These are phyloP conservation scores for Quercus gilva DNA, from an alignment of 306 rosid species.

Conservation along the genomic window DNA sequence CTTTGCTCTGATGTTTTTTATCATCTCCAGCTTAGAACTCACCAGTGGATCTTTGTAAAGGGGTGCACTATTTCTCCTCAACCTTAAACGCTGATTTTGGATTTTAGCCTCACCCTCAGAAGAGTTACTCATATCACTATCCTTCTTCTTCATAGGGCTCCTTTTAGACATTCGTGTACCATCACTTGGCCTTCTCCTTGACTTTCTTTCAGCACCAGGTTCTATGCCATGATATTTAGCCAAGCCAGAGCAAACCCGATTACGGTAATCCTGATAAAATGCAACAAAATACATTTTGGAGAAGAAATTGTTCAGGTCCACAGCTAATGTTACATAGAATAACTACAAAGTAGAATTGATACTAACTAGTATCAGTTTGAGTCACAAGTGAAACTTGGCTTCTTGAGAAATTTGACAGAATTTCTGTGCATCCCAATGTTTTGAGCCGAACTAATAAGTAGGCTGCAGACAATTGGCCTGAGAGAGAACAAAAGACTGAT, in stretches of 20 bases:
- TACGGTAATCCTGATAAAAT: slow-evolving; percentile 66
- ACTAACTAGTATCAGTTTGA: neutral
- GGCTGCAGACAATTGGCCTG: neutral
- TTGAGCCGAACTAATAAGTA: neutral
- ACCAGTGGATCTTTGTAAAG: slow-evolving; percentile 82
- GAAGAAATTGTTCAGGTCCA: neutral
- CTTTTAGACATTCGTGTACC: slow-evolving; percentile 31
- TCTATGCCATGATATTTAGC: slow-evolving; percentile 59
- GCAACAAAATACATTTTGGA: neutral
- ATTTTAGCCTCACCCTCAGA: slow-evolving; percentile 27
- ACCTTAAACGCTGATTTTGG: slow-evolving; percentile 16
- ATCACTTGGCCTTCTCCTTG: slow-evolving; percentile 54
- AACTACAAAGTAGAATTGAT: neutral
- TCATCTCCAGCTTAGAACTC: slow-evolving; percentile 87
- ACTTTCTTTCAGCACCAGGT: slow-evolving; percentile 54
- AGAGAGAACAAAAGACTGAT: neutral
- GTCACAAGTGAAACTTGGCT: neutral
- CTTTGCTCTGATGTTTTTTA: slow-evolving; percentile 79
- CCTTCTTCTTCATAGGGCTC: slow-evolving; percentile 44
- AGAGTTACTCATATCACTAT: slow-evolving; percentile 18
- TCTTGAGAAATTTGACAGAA: neutral
- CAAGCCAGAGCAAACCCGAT: slow-evolving; percentile 67
- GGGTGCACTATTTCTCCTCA: slow-evolving; percentile 56
- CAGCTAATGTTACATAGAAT: neutral
- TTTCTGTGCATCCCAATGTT: neutral